These are phyloP conservation scores for Leucosporidium creatinivorum DNA, from an alignment of 768 basidiomycete species.

Conservation along the genomic window DNA sequence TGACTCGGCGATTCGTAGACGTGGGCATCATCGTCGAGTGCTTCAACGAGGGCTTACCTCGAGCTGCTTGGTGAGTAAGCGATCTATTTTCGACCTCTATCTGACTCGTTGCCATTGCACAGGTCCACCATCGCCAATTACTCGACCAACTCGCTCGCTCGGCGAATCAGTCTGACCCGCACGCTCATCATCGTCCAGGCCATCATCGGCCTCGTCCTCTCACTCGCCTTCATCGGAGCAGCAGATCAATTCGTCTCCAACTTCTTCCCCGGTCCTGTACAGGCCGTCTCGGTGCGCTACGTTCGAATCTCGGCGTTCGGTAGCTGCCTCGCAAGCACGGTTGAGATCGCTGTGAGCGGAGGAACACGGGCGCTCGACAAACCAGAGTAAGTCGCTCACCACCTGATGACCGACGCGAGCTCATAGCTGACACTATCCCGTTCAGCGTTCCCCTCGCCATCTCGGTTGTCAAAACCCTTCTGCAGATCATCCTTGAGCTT, in stretches of 20 bases:
- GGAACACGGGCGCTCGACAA: slow-evolving; percentile 31
- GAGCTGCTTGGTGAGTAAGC: slow-evolving; percentile 17
- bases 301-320: slow-evolving; percentile 28
- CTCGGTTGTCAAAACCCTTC: slow-evolving; percentile 2
- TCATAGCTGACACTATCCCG: background rate
- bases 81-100: too few species aligned
- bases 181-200: slow-evolving; percentile 33
- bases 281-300: slow-evolving; percentile 24
- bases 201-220: slow-evolving; percentile 26
- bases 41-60: slow-evolving; percentile 35
- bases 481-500: slow-evolving; percentile 34
- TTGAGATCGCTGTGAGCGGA: slow-evolving; percentile 14
- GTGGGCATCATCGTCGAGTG: slow-evolving; percentile 29
- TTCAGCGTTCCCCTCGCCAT: slow-evolving; percentile 25
- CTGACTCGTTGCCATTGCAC: too few species aligned
- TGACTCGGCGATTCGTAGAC: slow-evolving; percentile 1
- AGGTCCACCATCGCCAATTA: slow-evolving; percentile 23
- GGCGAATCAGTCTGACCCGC: slow-evolving; percentile 14
- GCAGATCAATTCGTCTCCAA: slow-evolving; percentile 23
- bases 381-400: slow-evolving; percentile 22
- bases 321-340: slow-evolving; percentile 16
- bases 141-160: background rate
- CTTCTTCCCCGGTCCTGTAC: slow-evolving; percentile 30
- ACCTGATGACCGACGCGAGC: too few species aligned
- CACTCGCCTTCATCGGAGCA: slow-evolving; percentile 27